A percentile compares a stretch with the other conserved stretches of the same genome.
phyloP scores from a whole-genome alignment of 495 filamentous ascomycete species.

The Jackrogersella minutella region DNA sequence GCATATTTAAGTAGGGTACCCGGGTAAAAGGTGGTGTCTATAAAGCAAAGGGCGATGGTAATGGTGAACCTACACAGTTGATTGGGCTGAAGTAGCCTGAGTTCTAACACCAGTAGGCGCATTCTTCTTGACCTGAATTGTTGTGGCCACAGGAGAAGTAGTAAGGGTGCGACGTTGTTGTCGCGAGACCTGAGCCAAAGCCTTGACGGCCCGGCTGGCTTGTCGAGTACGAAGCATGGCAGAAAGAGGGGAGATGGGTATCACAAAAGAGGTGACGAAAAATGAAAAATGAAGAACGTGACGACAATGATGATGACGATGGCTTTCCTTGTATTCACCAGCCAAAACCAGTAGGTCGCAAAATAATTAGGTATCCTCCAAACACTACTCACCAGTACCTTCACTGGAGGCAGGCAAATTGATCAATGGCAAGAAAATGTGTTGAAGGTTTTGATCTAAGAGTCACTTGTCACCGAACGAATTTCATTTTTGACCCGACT shows the following conservation, averaged over 20 bases:
- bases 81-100: slow-evolving; percentile 49
- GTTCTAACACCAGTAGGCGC: slow-evolving; percentile 45
- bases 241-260: slow-evolving; percentile 9
- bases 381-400: slow-evolving; percentile 18
- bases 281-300: slow-evolving; percentile 9
- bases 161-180: slow-evolving; percentile 38
- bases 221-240: slow-evolving; percentile 55
- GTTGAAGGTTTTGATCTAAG: slow-evolving; percentile 16
- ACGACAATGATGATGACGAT: neutral
- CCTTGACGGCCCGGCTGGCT: slow-evolving; percentile 53
- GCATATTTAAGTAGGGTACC: neutral
- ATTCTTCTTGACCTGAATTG: slow-evolving; percentile 44
- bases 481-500: slow-evolving; percentile 19
- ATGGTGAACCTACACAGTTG: slow-evolving; percentile 38
- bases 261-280: neutral
- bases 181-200: slow-evolving; percentile 50
- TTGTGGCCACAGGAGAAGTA: slow-evolving; percentile 32
- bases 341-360: slow-evolving; percentile 5
- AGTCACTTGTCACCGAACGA: slow-evolving; percentile 19
- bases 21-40: too few relatives aligned
- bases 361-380: slow-evolving; percentile 23
- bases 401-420: slow-evolving; percentile 5
- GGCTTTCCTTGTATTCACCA: neutral
- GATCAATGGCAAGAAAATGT: slow-evolving; percentile 38
- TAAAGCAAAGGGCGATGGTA: neutral